phyloP scores from a whole-genome alignment of 164 flowering plant genomes.

The Litsea cubeba region DNA sequence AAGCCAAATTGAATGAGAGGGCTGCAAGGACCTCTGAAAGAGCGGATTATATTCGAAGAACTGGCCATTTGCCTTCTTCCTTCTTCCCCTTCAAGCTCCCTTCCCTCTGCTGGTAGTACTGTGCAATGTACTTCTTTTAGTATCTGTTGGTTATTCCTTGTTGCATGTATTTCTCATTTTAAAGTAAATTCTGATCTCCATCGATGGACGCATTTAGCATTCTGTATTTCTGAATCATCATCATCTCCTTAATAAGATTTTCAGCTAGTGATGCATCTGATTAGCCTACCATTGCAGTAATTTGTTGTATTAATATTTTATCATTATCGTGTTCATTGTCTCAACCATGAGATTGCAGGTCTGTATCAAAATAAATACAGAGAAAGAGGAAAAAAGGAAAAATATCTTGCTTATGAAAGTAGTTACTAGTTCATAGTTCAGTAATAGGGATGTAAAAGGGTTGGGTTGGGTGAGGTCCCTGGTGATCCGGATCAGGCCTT shows the following conservation, averaged over 20 bases:
- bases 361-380: no score
- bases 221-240: neutral
- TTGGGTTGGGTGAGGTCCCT: no score
- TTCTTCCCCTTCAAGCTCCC: constrained; percentile 63
- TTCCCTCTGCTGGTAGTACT: constrained; percentile 69
- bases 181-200: neutral
- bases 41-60: constrained; percentile 86
- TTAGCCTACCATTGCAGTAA: no score
- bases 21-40: constrained; percentile 71
- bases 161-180: constrained; percentile 4
- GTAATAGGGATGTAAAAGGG: no score
- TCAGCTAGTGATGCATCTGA: no score
- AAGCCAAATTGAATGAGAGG: constrained; percentile 71
- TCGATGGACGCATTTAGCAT: neutral
- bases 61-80: constrained; percentile 80
- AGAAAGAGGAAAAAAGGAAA: no score
- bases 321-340: no score
- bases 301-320: no score
- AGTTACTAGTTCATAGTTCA: no score
- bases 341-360: no score
- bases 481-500: no score
- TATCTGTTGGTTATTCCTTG: constrained; percentile 8
- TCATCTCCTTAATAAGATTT: neutral
- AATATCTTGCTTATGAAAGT: no score
- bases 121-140: constrained; percentile 2